Conservation (phyloP, 1,284 basidiomycete species). For the Cerrena zonata region DNA sequence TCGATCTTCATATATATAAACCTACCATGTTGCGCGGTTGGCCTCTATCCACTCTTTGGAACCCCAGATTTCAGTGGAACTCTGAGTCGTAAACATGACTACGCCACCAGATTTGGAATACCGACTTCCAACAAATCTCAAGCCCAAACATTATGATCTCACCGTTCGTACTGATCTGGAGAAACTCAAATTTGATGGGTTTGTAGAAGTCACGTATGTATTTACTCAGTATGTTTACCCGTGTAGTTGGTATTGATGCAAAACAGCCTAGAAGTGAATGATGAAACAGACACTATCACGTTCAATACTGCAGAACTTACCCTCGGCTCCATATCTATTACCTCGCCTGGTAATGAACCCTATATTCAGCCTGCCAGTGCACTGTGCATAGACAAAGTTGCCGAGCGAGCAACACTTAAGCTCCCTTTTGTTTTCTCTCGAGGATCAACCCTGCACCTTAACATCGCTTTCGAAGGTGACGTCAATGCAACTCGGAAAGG, state of each 20-base stretch:
- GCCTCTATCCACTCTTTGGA: no score
- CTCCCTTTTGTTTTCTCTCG: constrained; percentile 54
- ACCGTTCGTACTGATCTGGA: constrained; percentile 81
- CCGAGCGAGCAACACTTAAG: constrained; percentile 60
- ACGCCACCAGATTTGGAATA: constrained; percentile 39
- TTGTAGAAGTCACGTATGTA: constrained; percentile 66
- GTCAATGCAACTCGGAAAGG: constrained; percentile 69
- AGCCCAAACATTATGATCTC: constrained; percentile 78
- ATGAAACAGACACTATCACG: constrained; percentile 60
- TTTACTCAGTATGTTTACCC: not conserved
- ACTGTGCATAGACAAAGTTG: constrained; percentile 44
- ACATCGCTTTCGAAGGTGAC: constrained; percentile 57
- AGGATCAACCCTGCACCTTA: constrained; percentile 59
- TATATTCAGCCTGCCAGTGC: constrained; percentile 44
- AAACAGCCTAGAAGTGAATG: constrained; percentile 61
- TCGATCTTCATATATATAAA: no score
- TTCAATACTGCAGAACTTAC: constrained; percentile 73
- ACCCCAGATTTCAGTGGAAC: no score
- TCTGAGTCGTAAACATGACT: constrained; percentile 4
- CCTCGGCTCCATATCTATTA: constrained; percentile 63
- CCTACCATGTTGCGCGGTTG: no score
- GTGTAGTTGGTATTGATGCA: not conserved
- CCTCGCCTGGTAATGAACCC: constrained; percentile 50
- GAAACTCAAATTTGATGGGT: constrained; percentile 67
- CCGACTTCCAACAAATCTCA: constrained; percentile 71